Base-by-base conservation (phyloP, 1,284 basidiomycete species). In the Ustilago curta region DNA sequence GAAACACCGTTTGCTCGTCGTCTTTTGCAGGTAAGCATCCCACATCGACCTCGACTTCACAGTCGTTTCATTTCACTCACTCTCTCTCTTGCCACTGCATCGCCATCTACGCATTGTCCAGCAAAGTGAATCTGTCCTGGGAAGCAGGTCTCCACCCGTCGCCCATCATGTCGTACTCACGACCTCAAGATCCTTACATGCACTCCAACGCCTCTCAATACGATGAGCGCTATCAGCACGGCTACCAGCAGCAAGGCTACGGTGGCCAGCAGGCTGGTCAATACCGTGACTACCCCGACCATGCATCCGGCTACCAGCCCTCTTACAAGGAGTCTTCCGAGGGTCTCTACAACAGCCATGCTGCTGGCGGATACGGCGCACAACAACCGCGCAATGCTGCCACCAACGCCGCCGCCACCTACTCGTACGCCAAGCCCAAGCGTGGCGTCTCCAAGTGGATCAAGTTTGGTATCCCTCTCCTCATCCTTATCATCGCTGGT, bases 401-500 rank as follows among this genome's bases (percentile, higher is more conserved):
- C 45, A 58, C 67, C 37, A 59, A 74, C 43, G 62, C 72, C 25
- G 72, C 75, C 27, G 73, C 72, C 42, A 73, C 78, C 40, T 81
- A 81, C 73, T 81, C 79, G 25, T 81, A 81, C 54, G 78, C 76
- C 59, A 77, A 78, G 54, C 73, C 76, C 35, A 81, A 81, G 74
- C 66, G 69, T 31, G 70, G 70, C 32, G 62, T 75, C 14, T 76
- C 71, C 60, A 81, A 80, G 66, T 80, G 78, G 78, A 63, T 81
- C 66, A 79, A 78, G 73, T 52, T 76, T 25, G 78, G 78, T 61
- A 59, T 83, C 16, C 76, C 80, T 27, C 48, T 76, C 14, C 64
- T 72, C 23, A 71, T 82, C 55, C 60, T 85, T 54, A 44, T 92
- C 59, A 68, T 82, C 35, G 71, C 76, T 27, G 62, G 75, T 49